These are phyloP conservation scores for Fusarium continuum DNA, from an alignment of 2,329 filamentous ascomycete species.

Conservation along the genomic window DNA sequence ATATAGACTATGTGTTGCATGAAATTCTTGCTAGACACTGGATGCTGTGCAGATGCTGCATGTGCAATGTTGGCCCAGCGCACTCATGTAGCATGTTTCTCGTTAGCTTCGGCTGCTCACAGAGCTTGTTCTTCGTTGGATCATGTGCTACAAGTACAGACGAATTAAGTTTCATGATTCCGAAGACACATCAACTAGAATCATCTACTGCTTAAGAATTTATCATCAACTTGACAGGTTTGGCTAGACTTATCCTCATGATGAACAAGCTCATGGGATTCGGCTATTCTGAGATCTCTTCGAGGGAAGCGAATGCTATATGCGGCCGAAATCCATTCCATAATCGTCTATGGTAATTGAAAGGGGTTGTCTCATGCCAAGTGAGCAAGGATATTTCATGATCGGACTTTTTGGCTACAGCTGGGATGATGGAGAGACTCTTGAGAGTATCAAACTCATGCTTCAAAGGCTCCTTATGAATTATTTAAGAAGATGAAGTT, in stretches of 20 bases:
- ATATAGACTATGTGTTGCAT: constrained; percentile 15
- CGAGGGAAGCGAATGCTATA: neutral
- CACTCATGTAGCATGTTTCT: constrained; percentile 6
- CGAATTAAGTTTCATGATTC: constrained; percentile 4
- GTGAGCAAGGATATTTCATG: neutral
- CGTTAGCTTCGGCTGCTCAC: constrained; percentile 3
- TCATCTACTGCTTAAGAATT: neutral
- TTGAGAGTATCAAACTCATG: no score
- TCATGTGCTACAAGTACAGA: neutral
- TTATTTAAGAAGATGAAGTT: neutral
- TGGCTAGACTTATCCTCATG: neutral
- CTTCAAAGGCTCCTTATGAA: neutral
- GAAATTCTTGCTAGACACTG: constrained; percentile 7
- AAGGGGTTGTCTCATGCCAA: neutral
- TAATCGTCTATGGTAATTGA: neutral
- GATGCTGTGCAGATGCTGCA: neutral
- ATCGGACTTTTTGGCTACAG: neutral
- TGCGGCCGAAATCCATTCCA: neutral
- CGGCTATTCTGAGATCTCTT: neutral
- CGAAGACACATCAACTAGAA: neutral
- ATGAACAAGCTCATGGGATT: neutral
- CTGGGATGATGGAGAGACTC: neutral
- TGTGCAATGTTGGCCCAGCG: neutral
- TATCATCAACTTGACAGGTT: neutral
- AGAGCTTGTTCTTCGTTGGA: constrained; percentile 2